phyloP scores from a whole-genome alignment of 768 basidiomycete genomes.

The Aureoboletus auriporus region DNA sequence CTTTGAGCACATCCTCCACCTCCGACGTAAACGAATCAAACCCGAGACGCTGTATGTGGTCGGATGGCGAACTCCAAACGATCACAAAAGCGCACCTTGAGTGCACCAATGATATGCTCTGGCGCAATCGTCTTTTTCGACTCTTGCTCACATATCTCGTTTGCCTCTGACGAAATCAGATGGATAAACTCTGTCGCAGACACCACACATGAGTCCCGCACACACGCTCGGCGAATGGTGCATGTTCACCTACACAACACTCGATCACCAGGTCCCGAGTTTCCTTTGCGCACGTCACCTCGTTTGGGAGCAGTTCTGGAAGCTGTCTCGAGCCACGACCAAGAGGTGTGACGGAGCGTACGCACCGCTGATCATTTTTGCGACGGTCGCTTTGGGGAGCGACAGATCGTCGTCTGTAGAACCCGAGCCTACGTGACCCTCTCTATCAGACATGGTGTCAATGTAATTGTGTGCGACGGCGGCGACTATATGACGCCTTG shows the following conservation, averaged over 20 bases:
- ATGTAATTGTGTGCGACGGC: conserved; percentile 8
- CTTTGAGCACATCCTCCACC: conserved; percentile 89
- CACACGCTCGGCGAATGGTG: conserved; percentile 2
- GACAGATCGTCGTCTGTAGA: conserved; percentile 89
- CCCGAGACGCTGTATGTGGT: conserved; percentile 67
- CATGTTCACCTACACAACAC: conserved; percentile 95
- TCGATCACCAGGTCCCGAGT: conserved; percentile 96
- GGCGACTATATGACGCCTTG: neutral
- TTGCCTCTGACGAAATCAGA: conserved; percentile 94
- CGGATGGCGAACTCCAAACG: neutral
- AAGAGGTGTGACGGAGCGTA: neutral
- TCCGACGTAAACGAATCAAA: conserved; percentile 89
- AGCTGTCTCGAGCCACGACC: conserved; percentile 4
- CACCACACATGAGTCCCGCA: conserved; percentile 11
- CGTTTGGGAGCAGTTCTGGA: conserved; percentile 83
- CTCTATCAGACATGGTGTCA: conserved; percentile 79
- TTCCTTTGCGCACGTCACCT: conserved; percentile 90
- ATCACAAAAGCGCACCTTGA: conserved; percentile 57
- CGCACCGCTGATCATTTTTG: conserved; percentile 92
- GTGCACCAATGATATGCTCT: conserved; percentile 89
- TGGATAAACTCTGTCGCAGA: conserved; percentile 85
- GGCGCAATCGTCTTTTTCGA: conserved; percentile 99
- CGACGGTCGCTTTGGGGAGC: conserved; percentile 93
- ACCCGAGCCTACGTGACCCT: conserved; percentile 64
- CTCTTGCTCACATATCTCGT: conserved; percentile 96